Conservation (phyloP, 2,329 filamentous ascomycete species). For the Fusarium xylarioides region DNA sequence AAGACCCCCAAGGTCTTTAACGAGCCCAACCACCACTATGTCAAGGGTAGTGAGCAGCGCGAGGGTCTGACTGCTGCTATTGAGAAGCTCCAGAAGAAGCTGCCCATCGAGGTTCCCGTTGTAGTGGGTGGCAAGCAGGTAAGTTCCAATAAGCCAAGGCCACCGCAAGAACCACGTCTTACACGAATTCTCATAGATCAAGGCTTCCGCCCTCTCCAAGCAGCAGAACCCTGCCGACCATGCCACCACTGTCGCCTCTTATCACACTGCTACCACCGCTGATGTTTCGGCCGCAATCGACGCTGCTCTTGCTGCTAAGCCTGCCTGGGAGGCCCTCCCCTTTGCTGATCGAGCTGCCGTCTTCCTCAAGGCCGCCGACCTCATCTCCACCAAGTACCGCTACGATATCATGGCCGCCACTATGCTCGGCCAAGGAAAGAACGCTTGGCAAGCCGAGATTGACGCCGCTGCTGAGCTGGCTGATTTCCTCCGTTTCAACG, state of each 20-base stretch:
- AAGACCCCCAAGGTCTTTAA: conserved; percentile 88
- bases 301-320: conserved; percentile 84
- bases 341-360: conserved; percentile 92
- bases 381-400: conserved; percentile 90
- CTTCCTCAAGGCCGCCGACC: conserved; percentile 94
- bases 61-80: conserved; percentile 79
- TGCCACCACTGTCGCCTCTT: conserved; percentile 78
- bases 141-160: conserved; percentile 38
- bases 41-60: conserved; percentile 82
- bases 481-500: conserved; percentile 95
- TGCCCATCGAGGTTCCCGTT: conserved; percentile 81
- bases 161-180: conserved; percentile 2
- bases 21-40: conserved; percentile 96
- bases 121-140: conserved; percentile 86
- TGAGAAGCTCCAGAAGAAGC: conserved; percentile 71
- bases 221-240: conserved; percentile 89
- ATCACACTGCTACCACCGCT: conserved; percentile 80
- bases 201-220: conserved; percentile 68
- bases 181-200: conserved; percentile 61
- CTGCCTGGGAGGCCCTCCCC: conserved; percentile 84
- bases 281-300: conserved; percentile 85
- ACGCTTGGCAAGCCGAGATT: conserved; percentile 99
- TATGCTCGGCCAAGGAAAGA: conserved; percentile 97
- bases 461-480: conserved; percentile 91
- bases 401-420: conserved; percentile 97